phyloP scores from a whole-genome alignment of 305 asterid genomes.

The Coffea humblotiana region DNA sequence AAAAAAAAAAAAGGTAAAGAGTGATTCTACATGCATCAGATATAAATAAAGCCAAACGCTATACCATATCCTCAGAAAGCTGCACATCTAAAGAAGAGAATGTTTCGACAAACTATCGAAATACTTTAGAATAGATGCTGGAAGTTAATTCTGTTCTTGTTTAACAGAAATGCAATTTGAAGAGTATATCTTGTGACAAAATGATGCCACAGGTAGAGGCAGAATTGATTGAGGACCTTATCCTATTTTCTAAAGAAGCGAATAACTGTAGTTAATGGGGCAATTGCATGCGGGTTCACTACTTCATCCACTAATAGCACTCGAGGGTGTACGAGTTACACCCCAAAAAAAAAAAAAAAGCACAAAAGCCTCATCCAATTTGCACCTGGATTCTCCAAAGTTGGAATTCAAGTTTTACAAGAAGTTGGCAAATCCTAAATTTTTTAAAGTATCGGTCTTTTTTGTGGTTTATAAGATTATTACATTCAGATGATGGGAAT shows the following conservation, averaged over 20 bases:
- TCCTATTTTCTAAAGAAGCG: background rate
- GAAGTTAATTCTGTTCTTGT: no score
- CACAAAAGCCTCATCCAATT: background rate
- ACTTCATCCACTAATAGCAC: background rate
- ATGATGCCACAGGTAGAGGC: background rate
- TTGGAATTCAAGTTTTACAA: background rate
- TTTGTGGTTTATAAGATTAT: no score
- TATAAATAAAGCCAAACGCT: no score
- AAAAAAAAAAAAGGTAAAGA: no score
- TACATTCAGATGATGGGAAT: no score
- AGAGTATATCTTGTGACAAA: background rate
- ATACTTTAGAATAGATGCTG: no score
- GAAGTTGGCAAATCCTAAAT: background rate
- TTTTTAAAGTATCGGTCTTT: no score
- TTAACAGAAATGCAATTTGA: background rate
- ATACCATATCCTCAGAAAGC: no score
- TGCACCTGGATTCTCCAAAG: background rate
- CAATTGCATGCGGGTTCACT: background rate
- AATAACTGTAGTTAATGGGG: background rate
- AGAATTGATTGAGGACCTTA: background rate
- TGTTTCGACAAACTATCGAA: no score
- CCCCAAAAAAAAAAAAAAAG: background rate
- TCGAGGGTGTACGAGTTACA: background rate
- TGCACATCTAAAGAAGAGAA: no score
- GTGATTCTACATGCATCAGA: no score